A percentile compares a stretch with the other conserved stretches of the same genome.
These are phyloP conservation scores for Clarireedia homoeocarpa DNA, from an alignment of 2,329 filamentous ascomycete species.

Conservation along the genomic window DNA sequence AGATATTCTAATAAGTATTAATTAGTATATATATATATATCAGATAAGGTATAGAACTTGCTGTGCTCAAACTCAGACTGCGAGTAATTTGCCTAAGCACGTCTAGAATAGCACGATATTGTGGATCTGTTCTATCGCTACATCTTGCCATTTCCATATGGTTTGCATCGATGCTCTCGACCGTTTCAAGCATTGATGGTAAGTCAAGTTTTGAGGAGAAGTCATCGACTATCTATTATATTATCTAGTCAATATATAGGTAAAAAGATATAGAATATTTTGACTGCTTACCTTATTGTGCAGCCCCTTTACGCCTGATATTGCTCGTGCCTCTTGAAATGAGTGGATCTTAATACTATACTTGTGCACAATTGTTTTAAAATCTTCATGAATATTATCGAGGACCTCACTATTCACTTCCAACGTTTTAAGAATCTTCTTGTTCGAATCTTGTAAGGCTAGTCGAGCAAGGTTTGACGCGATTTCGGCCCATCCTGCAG, in stretches of 20 bases:
- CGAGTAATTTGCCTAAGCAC: no score
- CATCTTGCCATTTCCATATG: conserved; percentile 31
- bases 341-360: conserved; percentile 32
- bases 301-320: conserved; percentile 31
- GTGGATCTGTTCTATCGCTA: not conserved
- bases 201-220: conserved; percentile 35
- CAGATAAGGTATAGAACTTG: no score
- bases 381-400: conserved; percentile 31
- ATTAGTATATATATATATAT: no score
- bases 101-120: not conserved
- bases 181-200: conserved; percentile 28
- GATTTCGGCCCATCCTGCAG: no score
- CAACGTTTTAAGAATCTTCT: no score
- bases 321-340: conserved; percentile 32
- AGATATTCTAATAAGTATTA: no score
- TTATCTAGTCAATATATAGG: not conserved
- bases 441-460: no score
- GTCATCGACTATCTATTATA: conserved; percentile 31
- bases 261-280: not conserved
- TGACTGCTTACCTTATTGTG: conserved; percentile 27
- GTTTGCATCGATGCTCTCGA: conserved; percentile 34
- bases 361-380: conserved; percentile 24
- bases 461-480: no score
- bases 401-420: conserved; percentile 24
- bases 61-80: no score